Evolutionary conservation across 495 filamentous ascomycete genomes (phyloP).

Genomic region (Aspergillus kassunensis): DNA sequence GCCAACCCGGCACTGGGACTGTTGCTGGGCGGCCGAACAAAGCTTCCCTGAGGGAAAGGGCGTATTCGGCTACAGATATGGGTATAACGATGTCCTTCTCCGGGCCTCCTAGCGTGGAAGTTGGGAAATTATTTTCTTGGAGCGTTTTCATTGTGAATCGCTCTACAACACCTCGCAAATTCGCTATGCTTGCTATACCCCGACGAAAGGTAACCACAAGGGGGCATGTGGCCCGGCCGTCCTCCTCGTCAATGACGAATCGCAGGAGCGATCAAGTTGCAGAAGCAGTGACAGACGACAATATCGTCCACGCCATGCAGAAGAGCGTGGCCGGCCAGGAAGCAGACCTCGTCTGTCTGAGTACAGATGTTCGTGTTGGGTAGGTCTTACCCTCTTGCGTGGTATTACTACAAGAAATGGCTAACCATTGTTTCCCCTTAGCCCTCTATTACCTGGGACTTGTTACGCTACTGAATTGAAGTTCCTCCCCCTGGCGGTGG

Average conservation of each 20-base stretch:
- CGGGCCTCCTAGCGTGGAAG: conserved; percentile 55
- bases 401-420: not conserved
- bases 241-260: conserved; percentile 41
- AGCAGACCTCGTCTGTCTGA: conserved; percentile 74
- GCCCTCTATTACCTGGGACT: conserved; percentile 67
- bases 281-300: conserved; percentile 80
- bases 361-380: conserved; percentile 80
- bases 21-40: conserved; percentile 39
- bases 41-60: conserved; percentile 51
- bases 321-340: conserved; percentile 65
- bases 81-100: conserved; percentile 75
- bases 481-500: conserved; percentile 71
- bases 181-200: conserved; percentile 75
- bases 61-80: conserved; percentile 51
- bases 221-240: conserved; percentile 50
- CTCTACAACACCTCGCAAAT: conserved; percentile 61
- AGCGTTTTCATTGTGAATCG: conserved; percentile 86
- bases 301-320: conserved; percentile 78
- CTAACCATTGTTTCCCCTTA: conserved; percentile 27
- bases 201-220: conserved; percentile 64
- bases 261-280: conserved; percentile 53
- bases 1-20: conserved; percentile 25
- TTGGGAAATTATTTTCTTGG: conserved; percentile 82
- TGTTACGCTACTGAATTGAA: conserved; percentile 78
- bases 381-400: conserved; percentile 32